Evolutionary conservation across 163 green algal genomes (phyloP).

Genomic region (Scenedesmus sp.): DNA sequence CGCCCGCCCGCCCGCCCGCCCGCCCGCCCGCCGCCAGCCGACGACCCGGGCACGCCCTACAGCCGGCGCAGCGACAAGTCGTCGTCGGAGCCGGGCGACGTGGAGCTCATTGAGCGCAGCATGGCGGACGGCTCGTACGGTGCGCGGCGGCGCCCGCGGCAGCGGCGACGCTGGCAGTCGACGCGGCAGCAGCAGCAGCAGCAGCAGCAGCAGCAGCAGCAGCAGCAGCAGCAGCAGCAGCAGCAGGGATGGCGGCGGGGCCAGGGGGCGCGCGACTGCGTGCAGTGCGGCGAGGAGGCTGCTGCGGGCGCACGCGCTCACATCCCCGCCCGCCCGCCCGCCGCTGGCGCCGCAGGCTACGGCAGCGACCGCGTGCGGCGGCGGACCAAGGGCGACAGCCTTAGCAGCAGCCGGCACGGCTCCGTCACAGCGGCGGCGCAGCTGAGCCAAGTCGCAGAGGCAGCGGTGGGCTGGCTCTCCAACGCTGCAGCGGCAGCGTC

Average conservation of each 20-base stretch:
- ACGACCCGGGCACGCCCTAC: conserved; percentile 46
- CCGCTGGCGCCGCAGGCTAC: conserved; percentile 42
- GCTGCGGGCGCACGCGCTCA: too few species aligned
- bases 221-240: neutral
- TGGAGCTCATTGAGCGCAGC: conserved; percentile 55
- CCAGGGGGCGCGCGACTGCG: too few species aligned
- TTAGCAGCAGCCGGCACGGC: conserved; percentile 21
- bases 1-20: too few species aligned
- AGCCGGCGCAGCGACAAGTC: conserved; percentile 43
- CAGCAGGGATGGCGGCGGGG: too few species aligned
- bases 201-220: neutral
- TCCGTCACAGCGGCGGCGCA: conserved; percentile 7
- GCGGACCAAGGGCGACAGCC: conserved; percentile 26
- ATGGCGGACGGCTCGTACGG: neutral
- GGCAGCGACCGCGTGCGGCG: conserved; percentile 41
- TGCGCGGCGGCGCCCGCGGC: too few species aligned
- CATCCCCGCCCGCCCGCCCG: too few species aligned
- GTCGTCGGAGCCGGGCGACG: conserved; percentile 49
- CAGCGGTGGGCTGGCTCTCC: conserved; percentile 39
- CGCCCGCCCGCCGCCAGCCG: too few species aligned
- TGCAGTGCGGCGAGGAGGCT: too few species aligned
- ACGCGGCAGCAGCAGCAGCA: too few species aligned
- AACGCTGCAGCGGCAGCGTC: conserved; percentile 38
- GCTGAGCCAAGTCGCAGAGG: conserved; percentile 21
- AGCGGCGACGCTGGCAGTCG: too few species aligned